A percentile compares a stretch with the other conserved stretches of the same genome.
These are phyloP conservation scores for Stachybotrys elegans DNA, from an alignment of 2,329 filamentous ascomycete genomes.

Conservation along the genomic window DNA sequence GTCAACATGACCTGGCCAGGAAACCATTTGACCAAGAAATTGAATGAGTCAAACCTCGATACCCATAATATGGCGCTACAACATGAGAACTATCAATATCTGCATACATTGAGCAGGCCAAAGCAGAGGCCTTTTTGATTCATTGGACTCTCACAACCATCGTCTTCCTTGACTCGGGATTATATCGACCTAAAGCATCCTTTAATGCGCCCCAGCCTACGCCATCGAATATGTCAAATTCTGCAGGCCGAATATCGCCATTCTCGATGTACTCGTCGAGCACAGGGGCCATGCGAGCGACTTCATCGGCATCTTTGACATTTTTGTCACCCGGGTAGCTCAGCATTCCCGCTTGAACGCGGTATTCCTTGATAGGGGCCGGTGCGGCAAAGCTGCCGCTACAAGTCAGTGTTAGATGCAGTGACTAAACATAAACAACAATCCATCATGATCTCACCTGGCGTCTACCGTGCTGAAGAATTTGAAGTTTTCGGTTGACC, in stretches of 20 bases:
- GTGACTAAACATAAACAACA: too few relatives aligned
- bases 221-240: conserved; percentile 14
- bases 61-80: too few relatives aligned
- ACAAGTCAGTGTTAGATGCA: too few relatives aligned
- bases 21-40: too few relatives aligned
- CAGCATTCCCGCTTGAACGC: too few relatives aligned
- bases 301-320: conserved; percentile 9
- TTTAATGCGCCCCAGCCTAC: conserved; percentile 18
- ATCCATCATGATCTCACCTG: conserved; percentile 22
- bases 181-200: conserved; percentile 14
- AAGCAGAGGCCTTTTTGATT: not conserved
- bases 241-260: conserved; percentile 17
- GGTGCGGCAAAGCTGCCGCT: too few relatives aligned
- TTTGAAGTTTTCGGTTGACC: conserved; percentile 18
- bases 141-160: conserved; percentile 13
- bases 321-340: too few relatives aligned
- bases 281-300: conserved; percentile 9
- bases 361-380: too few relatives aligned
- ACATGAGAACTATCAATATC: not conserved
- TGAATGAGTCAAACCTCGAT: not conserved
- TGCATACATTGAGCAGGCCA: conserved; percentile 3
- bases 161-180: conserved; percentile 18
- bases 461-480: conserved; percentile 27
- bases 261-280: conserved; percentile 16
- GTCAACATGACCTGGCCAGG: too few relatives aligned